Percentiles rank a stretch among this genome's conserved stretches.
These are phyloP conservation scores for Gardenia jasminoides DNA, from an alignment of 257 asterid species.

Conservation along the genomic window DNA sequence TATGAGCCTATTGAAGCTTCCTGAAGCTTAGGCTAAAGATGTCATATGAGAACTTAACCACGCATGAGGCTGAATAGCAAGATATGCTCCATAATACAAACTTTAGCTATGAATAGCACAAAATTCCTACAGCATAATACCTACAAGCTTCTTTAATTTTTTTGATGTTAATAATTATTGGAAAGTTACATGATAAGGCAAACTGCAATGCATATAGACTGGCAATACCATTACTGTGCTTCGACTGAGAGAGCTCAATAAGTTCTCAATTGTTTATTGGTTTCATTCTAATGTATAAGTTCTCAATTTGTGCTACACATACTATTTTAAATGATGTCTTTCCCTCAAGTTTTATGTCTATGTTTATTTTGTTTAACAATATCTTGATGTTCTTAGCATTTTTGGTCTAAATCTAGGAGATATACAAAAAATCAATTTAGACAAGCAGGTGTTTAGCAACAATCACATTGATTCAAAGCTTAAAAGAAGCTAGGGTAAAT, in stretches of 20 bases:
- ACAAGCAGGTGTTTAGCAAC: background rate
- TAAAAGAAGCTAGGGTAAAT: no score
- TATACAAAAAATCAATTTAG: background rate
- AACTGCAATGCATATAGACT: background rate
- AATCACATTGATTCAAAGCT: background rate
- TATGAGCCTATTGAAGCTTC: background rate
- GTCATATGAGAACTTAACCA: background rate
- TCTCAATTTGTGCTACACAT: background rate
- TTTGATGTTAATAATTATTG: background rate
- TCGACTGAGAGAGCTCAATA: background rate
- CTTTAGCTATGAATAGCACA: background rate
- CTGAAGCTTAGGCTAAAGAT: background rate
- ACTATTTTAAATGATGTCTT: no score
- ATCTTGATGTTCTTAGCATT: background rate
- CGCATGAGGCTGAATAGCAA: background rate
- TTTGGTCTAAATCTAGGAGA: background rate
- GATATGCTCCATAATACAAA: background rate
- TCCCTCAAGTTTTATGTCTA: background rate
- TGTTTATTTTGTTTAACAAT: background rate
- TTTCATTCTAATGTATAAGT: no score
- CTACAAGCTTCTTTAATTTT: background rate
- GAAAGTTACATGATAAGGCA: background rate
- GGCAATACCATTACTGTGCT: background rate
- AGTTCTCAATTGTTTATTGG: background rate
- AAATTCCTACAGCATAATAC: background rate